phyloP scores from a whole-genome alignment of 1,139 yeast species.

The Yarrowia galli region DNA sequence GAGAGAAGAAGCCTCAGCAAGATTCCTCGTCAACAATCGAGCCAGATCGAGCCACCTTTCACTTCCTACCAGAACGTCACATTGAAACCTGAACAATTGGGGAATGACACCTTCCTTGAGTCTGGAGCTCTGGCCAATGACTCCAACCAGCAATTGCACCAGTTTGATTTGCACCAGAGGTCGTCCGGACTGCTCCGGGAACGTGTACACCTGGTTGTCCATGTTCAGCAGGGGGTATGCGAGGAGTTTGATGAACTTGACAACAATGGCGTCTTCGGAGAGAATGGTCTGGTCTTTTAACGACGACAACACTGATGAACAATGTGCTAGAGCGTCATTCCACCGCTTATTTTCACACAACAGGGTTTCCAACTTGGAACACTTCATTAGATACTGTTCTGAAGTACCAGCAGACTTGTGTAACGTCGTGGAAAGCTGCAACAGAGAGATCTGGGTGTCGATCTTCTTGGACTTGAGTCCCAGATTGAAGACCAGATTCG shows the following conservation, averaged over 20 bases:
- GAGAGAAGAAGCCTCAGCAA: not conserved
- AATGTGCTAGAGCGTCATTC: not conserved
- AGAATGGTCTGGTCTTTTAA: conserved; percentile 16
- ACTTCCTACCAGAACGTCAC: not conserved
- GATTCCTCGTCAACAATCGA: not conserved
- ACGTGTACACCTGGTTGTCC: conserved; percentile 20
- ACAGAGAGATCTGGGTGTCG: not conserved
- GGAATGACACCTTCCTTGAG: conserved; percentile 1
- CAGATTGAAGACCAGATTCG: conserved; percentile 27
- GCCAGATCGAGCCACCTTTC: conserved; percentile 13
- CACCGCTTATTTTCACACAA: conserved; percentile 28
- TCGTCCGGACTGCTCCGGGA: not conserved
- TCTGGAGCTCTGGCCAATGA: conserved; percentile 1
- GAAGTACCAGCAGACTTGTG: conserved; percentile 21
- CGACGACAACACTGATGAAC: not conserved
- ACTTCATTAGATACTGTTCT: conserved; percentile 26
- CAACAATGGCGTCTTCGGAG: conserved; percentile 8
- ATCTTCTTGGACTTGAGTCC: not conserved
- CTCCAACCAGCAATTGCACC: not conserved
- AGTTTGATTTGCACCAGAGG: conserved; percentile 19
- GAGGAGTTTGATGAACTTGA: conserved; percentile 10
- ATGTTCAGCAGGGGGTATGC: conserved; percentile 17
- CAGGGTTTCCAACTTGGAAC: conserved; percentile 8
- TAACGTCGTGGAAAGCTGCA: not conserved
- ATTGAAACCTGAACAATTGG: conserved; percentile 11